phyloP scores from a whole-genome alignment of 768 basidiomycete species.

The Cystofilobasidium macerans region DNA sequence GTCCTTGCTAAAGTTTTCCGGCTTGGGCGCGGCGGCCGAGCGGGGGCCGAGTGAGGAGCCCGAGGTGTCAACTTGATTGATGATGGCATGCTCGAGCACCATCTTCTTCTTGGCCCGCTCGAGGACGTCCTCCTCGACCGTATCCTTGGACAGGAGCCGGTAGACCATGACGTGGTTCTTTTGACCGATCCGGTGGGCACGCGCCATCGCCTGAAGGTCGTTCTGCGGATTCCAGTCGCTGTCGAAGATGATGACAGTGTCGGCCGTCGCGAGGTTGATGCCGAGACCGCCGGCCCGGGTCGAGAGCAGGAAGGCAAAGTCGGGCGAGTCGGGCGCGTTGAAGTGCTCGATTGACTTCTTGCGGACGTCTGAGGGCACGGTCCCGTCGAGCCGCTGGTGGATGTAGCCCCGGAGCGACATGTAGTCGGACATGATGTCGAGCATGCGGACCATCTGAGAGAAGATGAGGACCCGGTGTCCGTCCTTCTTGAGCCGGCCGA shows the following conservation, averaged over 20 bases:
- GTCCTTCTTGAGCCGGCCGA: constrained; percentile 76
- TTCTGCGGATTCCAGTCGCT: constrained; percentile 73
- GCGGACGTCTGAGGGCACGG: constrained; percentile 75
- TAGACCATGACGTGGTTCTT: constrained; percentile 98
- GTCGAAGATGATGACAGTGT: constrained; percentile 46
- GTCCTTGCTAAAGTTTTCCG: constrained; percentile 83
- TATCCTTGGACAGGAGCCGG: constrained; percentile 92
- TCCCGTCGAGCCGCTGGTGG: constrained; percentile 82
- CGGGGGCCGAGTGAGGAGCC: constrained; percentile 70
- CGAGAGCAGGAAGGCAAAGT: constrained; percentile 92
- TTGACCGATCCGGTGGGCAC: constrained; percentile 97
- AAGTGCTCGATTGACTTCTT: constrained; percentile 96
- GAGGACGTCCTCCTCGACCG: constrained; percentile 97
- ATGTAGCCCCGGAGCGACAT: constrained; percentile 79
- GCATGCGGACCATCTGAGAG: constrained; percentile 96
- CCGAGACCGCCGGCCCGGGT: constrained; percentile 95
- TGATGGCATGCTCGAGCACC: constrained; percentile 98
- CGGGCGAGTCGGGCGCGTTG: constrained; percentile 81
- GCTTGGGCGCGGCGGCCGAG: constrained; percentile 42
- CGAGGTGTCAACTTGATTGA: constrained; percentile 99
- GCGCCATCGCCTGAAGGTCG: constrained; percentile 92
- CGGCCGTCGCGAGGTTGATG: constrained; percentile 96
- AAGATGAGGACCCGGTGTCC: constrained; percentile 96
- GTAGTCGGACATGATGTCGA: constrained; percentile 97
- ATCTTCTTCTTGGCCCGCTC: constrained; percentile 99